phyloP scores from a whole-genome alignment of 2,329 filamentous ascomycete species.

The Ascochyta viciae-villosae region DNA sequence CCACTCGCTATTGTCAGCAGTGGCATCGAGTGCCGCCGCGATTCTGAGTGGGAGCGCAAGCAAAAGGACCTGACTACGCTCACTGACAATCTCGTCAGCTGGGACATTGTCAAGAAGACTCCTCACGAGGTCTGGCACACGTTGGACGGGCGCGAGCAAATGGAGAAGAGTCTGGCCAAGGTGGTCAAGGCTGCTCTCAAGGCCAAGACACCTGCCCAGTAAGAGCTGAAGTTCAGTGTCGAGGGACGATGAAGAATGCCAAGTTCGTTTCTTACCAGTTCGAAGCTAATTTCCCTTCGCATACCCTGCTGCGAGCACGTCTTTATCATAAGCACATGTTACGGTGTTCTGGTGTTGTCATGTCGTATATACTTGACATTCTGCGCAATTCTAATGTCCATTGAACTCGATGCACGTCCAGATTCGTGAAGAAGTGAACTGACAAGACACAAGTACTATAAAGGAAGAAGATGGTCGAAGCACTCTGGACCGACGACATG shows the following conservation, averaged over 20 bases:
- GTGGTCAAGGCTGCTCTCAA: constrained; percentile 60
- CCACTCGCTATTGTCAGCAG: constrained; percentile 85
- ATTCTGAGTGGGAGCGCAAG: constrained; percentile 78
- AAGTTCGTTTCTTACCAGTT: neutral
- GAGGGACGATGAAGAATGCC: neutral
- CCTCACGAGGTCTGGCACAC: constrained; percentile 88
- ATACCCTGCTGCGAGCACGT: constrained; percentile 15
- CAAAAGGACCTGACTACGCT: constrained; percentile 84
- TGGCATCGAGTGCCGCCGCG: constrained; percentile 70
- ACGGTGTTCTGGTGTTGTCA: constrained; percentile 1
- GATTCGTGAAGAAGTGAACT: neutral
- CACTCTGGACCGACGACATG: neutral
- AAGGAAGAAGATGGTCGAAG: no score
- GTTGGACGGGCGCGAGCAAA: constrained; percentile 70
- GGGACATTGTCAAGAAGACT: constrained; percentile 86
- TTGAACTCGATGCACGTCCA: neutral
- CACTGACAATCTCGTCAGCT: constrained; percentile 78
- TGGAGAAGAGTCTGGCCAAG: constrained; percentile 80
- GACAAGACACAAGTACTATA: neutral
- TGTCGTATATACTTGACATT: constrained; percentile 10
- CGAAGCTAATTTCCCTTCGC: constrained; percentile 5
- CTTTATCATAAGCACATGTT: constrained; percentile 11
- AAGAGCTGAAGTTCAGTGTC: neutral
- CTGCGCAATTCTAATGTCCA: neutral
- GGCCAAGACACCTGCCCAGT: constrained; percentile 9